Base-by-base conservation (phyloP, 2,329 filamentous ascomycete species). In the Fusarium hostae region DNA sequence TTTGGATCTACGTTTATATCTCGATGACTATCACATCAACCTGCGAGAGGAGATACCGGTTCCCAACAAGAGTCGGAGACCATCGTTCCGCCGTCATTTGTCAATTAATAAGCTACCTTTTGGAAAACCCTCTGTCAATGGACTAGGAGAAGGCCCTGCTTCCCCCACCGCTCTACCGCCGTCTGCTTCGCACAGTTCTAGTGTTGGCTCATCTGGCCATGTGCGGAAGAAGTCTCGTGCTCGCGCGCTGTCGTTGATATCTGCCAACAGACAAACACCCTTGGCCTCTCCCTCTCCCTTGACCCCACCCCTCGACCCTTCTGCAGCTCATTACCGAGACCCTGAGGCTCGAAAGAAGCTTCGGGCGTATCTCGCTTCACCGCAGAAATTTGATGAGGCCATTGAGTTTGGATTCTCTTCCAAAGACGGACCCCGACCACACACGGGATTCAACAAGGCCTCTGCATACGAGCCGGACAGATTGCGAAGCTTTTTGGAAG, bases 321-420 rank as follows among this genome's bases (percentile, higher is more conserved):
- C 88, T 37, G 92, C 94, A 7, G 89, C 93, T 40, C 92, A 97
- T 81, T 98, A 97, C 77, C 93, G 94, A 79, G 94, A 98, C 75
- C 94, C 94, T 0, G 93, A 97, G 78, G 94, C 95, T 41, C 89
- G 95, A 37, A 86, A 94, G 75, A 97, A 97, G 81, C 85, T 98
- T 24, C 90, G 94, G 16, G 90, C 94, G 10, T 97, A 95, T 76
- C 88, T 97, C 24, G 92, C 93, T 11, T 97, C 94, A 2, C 92
- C 95, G 2, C 93, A 97, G 74, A 97, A 97, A 79, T 98, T 98
- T 75, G 95, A 98, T 78, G 95, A 98, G 81, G 94, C 94, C 2
- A 89, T 98, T 57, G 93, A 97, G 79, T 98, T 97, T 81, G 95
- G 95, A 1, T 98, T 98, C 76, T 94, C 94, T 1, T 90, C 91